Base-by-base conservation (phyloP, 805 yeast genomes). In the Teunomyces tritomae region DNA sequence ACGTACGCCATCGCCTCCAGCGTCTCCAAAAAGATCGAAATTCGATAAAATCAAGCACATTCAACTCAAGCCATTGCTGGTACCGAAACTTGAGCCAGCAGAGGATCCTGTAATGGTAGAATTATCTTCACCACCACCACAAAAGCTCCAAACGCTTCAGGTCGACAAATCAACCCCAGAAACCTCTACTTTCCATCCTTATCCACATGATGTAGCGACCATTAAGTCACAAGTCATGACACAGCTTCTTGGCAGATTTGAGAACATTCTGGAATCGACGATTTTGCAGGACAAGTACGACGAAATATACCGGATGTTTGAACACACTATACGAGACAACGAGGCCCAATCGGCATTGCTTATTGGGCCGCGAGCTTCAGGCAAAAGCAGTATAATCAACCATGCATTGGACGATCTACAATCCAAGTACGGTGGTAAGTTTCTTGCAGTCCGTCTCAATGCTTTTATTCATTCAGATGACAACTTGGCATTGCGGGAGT, bases 291-390 rank as follows among this genome's bases (percentile, higher is more conserved):
- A 57, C 3, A 73, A 76, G 37, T 71, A 71, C 50, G 51, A 67
- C 1, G 86, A 86, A 51, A 61, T 91, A 1, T 79, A 77, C 51
- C 67, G 70, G 9, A 62, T 88, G 54, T 60, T 91, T 44, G 80
- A 80, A 43, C 83, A 82, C 51, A 84, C 96, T 0, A 74, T 90
- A 1, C 68, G 71, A 20, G 80, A 80, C 50, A 76, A 79, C 27
- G 94, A 89, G 52, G 91, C 96, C 5, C 89, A 88, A 59, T 92
- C 97, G 2, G 80, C 84, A 9, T 68, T 92, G 5, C 49, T 92
- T 1, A 74, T 90, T 39, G 98, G 98, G 0, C 89, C 96, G 0
- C 69, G 90, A 37, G 82, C 85, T 2, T 71, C 83, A 4, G 97
- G 96, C 0, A 92, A 92, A 61, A 74, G 91, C 0, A 67, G 79